phyloP scores from a whole-genome alignment of 2,329 filamentous ascomycete species.

The Sarocladiaceae sp. region DNA sequence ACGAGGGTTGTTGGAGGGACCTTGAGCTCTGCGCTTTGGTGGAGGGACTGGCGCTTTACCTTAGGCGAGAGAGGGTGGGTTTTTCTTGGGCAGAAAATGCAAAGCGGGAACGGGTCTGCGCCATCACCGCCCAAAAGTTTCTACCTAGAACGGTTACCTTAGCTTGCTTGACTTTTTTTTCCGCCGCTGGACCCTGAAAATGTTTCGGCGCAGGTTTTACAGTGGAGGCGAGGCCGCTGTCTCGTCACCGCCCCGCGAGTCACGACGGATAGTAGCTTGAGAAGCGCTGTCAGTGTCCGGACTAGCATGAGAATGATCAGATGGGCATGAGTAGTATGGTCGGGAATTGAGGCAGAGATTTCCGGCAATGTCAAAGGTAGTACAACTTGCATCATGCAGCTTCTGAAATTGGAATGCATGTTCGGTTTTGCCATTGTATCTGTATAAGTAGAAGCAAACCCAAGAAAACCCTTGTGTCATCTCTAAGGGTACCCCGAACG shows the following conservation, averaged over 20 bases:
- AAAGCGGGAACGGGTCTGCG: constrained; percentile 6
- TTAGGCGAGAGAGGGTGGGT: neutral
- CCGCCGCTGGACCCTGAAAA: neutral
- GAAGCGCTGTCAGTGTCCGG: neutral
- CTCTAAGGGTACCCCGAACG: constrained; percentile 5
- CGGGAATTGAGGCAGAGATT: neutral
- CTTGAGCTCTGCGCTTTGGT: neutral
- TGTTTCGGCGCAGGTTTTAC: neutral
- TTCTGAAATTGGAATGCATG: too few species aligned
- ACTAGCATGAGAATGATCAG: neutral
- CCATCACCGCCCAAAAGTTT: constrained; percentile 8
- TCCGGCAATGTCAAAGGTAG: neutral
- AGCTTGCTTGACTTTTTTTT: neutral
- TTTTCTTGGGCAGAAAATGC: constrained; percentile 10
- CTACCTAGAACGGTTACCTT: neutral
- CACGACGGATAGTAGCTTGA: neutral
- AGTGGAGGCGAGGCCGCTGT: constrained; percentile 1
- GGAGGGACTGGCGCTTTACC: neutral
- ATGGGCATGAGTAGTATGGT: neutral
- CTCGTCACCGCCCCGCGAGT: constrained; percentile 6
- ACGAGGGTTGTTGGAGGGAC: neutral
- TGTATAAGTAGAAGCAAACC: neutral
- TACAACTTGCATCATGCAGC: neutral
- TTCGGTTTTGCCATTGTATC: neutral
- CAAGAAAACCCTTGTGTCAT: constrained; percentile 1